Conservation (phyloP, 2,329 filamentous ascomycete genomes). For the Fusarium sp. region DNA sequence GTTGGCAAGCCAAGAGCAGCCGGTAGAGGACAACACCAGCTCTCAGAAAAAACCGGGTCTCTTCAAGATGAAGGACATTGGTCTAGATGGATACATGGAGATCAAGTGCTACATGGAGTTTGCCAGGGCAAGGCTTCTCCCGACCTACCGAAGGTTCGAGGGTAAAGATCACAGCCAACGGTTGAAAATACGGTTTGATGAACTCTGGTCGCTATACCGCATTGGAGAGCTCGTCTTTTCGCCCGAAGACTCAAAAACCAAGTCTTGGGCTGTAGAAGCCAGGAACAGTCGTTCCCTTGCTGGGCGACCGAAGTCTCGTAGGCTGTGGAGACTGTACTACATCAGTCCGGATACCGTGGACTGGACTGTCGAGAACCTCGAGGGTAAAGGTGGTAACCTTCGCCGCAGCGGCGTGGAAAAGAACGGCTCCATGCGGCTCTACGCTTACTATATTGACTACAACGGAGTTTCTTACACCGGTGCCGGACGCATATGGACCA, state of each 20-base stretch:
- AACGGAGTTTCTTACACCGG: too few species aligned
- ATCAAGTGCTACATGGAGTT: slow-evolving; percentile 7
- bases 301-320: neutral
- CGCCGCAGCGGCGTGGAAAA: neutral
- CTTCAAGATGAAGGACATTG: too few species aligned
- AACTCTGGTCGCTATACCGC: neutral
- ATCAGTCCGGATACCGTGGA: neutral
- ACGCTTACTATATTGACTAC: too few species aligned
- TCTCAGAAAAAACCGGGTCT: too few species aligned
- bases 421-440: too few species aligned
- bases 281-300: neutral
- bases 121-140: neutral
- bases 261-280: too few species aligned
- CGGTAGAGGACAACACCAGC: too few species aligned
- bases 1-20: too few species aligned
- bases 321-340: neutral
- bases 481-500: neutral
- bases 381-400: neutral
- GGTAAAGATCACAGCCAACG: neutral
- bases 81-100: neutral
- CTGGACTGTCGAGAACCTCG: neutral
- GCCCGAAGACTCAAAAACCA: too few species aligned
- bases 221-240: neutral
- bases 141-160: neutral
- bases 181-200: neutral